Percentiles rank a stretch among this genome's conserved stretches.
phyloP scores from a whole-genome alignment of 352 stramenopile genomes.

The Pelagophyceae sp. region DNA sequence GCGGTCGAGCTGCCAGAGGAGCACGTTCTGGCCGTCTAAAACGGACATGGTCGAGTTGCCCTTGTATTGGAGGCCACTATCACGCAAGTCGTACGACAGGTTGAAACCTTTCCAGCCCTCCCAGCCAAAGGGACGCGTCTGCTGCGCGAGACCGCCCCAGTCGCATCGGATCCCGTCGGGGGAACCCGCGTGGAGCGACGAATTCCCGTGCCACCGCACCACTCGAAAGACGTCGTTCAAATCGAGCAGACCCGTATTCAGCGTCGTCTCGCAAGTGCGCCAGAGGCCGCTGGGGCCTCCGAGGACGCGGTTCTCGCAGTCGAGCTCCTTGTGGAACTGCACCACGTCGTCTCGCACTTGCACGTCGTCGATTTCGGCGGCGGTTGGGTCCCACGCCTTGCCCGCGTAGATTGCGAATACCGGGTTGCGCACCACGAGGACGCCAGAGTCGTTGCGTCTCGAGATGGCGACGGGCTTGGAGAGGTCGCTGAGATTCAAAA shows the following conservation, averaged over 20 bases:
- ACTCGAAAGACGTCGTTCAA: neutral
- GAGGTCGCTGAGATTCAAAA: neutral
- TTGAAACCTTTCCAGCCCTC: neutral
- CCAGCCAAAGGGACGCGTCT: neutral
- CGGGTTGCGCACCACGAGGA: slow-evolving; percentile 21
- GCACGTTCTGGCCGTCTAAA: neutral
- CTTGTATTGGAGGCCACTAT: neutral
- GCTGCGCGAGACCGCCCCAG: neutral
- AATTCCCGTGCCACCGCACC: neutral
- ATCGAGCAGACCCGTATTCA: neutral
- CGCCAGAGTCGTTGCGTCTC: too few species aligned
- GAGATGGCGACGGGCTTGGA: slow-evolving; percentile 7
- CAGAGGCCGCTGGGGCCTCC: neutral
- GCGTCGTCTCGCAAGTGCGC: neutral
- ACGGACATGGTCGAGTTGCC: neutral
- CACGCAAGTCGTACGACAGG: neutral
- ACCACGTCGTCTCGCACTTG: neutral
- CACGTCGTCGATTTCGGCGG: neutral
- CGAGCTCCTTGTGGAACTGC: slow-evolving; percentile 1
- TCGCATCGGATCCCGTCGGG: neutral
- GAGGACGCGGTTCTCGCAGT: slow-evolving; percentile 6
- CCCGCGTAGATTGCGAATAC: slow-evolving; percentile 24
- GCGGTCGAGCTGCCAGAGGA: neutral
- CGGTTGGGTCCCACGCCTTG: slow-evolving; percentile 13
- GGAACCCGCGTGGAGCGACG: neutral